Evolutionary conservation across 176 grass and related monocot species (phyloP), one percentile per base, ranked within the genome.

Genomic region (Avena sativa): DNA sequence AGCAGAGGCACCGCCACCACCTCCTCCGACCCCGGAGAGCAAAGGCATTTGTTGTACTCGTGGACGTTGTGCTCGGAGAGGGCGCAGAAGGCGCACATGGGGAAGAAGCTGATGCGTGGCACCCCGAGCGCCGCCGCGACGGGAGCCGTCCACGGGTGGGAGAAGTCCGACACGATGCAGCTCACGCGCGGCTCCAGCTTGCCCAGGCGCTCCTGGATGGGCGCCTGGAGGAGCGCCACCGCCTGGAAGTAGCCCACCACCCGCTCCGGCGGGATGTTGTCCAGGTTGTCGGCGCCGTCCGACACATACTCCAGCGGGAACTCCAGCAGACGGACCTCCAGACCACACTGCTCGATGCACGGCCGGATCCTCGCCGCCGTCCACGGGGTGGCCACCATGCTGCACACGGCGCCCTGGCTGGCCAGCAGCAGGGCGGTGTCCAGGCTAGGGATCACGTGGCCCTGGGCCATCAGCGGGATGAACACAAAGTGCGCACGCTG

Each of bases 121-220:
- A 87, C 68, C 30, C 57, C 46, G 32, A 92, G 85, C 5, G 21
- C 32, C 0, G 46, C 15, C 17, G 91, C 91, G 6, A 89, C 57
- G 0, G 63, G 47, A 1, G 1, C 44, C 2, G 84, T 87, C 91
- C 80, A 89, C 2, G 73, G 74, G 70, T 92, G 81, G 74, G 66
- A 87, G 26, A 87, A 67, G 50, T 89, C 91, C 1, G 87, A 19
- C 9, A 92, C 86, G 32, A 92, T 63, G 66, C 91, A 92, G 15
- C 58, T 76, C 0, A 58, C 53, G 84, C 34, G 71, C 21, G 81
- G 16, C 43, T 9, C 50, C 4, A 11, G 32, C 0, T 2, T 16
- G 66, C 7, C 13, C 1, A 70, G 66, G 34, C 13, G 7, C 13
- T 17, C 15, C 66, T 70, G 15, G 14, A 70, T 3, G 4, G 66